Evolutionary conservation across 805 yeast genomes (phyloP).

Genomic region (Sugiyamaella mastotermitis): DNA sequence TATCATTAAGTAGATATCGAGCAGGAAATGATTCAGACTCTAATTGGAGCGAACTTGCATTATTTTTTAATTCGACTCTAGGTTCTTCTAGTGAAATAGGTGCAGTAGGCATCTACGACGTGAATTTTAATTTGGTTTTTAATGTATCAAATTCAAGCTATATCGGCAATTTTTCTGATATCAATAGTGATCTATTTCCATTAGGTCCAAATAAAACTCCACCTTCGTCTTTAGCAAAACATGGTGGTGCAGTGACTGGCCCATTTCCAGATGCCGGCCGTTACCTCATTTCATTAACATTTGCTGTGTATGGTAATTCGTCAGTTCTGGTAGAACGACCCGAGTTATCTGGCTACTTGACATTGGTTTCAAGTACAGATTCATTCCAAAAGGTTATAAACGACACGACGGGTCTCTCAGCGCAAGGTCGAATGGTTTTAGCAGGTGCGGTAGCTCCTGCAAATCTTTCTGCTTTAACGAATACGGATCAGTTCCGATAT

Average conservation of each 20-base stretch:
- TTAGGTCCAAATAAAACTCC: constrained; percentile 40
- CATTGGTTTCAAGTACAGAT: constrained; percentile 49
- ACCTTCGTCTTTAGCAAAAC: constrained; percentile 37
- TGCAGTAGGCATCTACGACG: constrained; percentile 65
- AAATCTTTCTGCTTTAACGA: no score
- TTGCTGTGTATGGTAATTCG: constrained; percentile 70
- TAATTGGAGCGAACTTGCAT: constrained; percentile 41
- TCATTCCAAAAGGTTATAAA: constrained; percentile 36
- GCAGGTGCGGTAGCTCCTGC: constrained; percentile 13
- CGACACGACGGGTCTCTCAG: constrained; percentile 38
- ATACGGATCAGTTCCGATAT: constrained; percentile 19
- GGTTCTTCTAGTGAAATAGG: constrained; percentile 47
- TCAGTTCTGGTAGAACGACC: constrained; percentile 58
- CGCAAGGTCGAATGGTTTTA: constrained; percentile 19
- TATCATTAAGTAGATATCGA: constrained; percentile 52
- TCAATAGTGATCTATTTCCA: constrained; percentile 40
- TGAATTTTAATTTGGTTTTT: constrained; percentile 42
- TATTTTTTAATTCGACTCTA: constrained; percentile 54
- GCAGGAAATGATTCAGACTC: constrained; percentile 64
- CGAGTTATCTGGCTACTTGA: constrained; percentile 62
- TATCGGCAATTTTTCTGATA: constrained; percentile 25
- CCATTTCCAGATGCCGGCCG: constrained; percentile 41
- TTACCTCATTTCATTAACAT: constrained; percentile 65
- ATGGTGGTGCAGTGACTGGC: constrained; percentile 53
- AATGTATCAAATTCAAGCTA: constrained; percentile 21